A percentile compares a stretch with the other conserved stretches of the same genome.
phyloP scores from a whole-genome alignment of 2,329 filamentous ascomycete species.

The Zymoseptoria passerinii region DNA sequence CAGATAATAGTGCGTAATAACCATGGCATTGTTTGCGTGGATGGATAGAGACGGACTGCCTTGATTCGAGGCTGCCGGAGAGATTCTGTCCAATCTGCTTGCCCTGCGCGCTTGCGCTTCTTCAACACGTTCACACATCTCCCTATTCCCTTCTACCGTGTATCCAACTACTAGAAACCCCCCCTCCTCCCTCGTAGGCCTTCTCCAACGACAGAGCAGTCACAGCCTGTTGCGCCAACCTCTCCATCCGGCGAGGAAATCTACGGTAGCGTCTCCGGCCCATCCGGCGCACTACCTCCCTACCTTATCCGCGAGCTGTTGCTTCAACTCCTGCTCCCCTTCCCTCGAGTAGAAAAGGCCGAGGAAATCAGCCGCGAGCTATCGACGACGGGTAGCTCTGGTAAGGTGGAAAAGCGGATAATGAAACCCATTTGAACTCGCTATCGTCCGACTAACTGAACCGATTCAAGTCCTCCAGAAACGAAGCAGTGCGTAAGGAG shows the following conservation, averaged over 20 bases:
- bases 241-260: background rate
- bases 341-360: background rate
- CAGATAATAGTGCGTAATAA: too few relatives aligned
- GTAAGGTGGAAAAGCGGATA: background rate
- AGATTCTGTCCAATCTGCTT: too few relatives aligned
- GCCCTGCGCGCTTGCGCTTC: too few relatives aligned
- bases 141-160: too few relatives aligned
- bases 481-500: background rate
- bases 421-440: background rate
- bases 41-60: too few relatives aligned
- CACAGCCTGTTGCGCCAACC: background rate
- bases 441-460: background rate
- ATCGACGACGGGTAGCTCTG: background rate
- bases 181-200: background rate
- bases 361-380: too few relatives aligned
- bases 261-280: background rate
- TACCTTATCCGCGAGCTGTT: background rate
- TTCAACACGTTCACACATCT: too few relatives aligned
- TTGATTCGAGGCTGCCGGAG: too few relatives aligned
- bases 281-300: background rate
- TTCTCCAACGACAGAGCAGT: background rate
- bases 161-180: too few relatives aligned
- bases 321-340: background rate
- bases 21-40: too few relatives aligned
- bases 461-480: background rate